These are phyloP conservation scores for Sextonia rubra DNA, from an alignment of 164 flowering plant species.

Conservation along the genomic window DNA sequence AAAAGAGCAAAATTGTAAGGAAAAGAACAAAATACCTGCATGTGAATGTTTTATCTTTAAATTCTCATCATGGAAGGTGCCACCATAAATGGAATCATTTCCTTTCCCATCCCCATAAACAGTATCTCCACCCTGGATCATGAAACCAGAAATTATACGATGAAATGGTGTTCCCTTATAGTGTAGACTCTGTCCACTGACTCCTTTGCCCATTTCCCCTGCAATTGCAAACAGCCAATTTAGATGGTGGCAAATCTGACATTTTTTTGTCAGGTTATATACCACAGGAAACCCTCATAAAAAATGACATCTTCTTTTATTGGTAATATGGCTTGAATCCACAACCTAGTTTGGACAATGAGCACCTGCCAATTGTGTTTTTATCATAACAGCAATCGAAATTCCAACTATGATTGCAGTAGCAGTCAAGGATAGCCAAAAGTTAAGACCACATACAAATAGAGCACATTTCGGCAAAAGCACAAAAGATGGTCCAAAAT, in stretches of 20 bases:
- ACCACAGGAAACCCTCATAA: no score
- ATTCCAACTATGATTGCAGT: neutral
- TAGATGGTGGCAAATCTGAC: neutral
- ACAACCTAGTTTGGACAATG: no score
- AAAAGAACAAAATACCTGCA: slow-evolving; percentile 46
- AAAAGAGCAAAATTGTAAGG: neutral
- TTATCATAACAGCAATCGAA: neutral
- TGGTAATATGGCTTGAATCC: no score
- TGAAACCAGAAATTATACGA: slow-evolving; percentile 87
- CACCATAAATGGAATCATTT: slow-evolving; percentile 75
- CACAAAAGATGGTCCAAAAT: neutral
- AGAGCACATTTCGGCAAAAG: neutral
- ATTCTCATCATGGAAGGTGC: slow-evolving; percentile 85
- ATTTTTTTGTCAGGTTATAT: no score
- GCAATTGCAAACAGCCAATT: slow-evolving; percentile 9
- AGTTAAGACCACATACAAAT: neutral
- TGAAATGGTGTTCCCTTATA: slow-evolving; percentile 92
- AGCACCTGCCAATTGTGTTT: no score
- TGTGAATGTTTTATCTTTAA: slow-evolving; percentile 81
- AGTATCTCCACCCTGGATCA: slow-evolving; percentile 94
- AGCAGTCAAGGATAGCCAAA: no score
- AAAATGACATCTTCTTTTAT: no score
- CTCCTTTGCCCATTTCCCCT: slow-evolving; percentile 80
- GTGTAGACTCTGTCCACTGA: slow-evolving; percentile 63
- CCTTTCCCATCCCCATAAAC: slow-evolving; percentile 74